phyloP scores from a whole-genome alignment of 1,139 yeast species.

The Barnettozyma hawaiiensis region DNA sequence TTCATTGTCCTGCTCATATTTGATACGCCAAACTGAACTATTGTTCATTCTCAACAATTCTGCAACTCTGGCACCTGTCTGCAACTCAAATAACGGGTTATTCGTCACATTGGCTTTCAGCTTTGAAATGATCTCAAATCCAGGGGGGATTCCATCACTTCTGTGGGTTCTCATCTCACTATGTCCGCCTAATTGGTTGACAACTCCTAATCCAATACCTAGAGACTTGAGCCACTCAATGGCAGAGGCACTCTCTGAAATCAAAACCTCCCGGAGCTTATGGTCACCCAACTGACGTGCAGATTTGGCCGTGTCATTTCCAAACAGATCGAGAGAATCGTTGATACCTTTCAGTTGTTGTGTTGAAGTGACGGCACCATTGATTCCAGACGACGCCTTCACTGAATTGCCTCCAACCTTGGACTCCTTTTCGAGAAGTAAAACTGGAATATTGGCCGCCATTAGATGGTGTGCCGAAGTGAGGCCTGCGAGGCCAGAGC shows the following conservation, averaged over 20 bases:
- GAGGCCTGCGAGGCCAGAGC: conserved; percentile 78
- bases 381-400: conserved; percentile 79
- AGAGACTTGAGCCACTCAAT: conserved; percentile 70
- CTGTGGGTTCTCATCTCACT: conserved; percentile 71
- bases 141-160: conserved; percentile 57
- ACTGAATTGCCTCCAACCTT: conserved; percentile 74
- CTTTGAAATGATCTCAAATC: conserved; percentile 68
- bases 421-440: conserved; percentile 57
- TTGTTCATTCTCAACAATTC: conserved; percentile 41
- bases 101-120: conserved; percentile 53
- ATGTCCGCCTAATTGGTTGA: conserved; percentile 71
- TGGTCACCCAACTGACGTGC: conserved; percentile 60
- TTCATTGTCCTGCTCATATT: conserved; percentile 36
- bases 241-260: conserved; percentile 48
- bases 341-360: conserved; percentile 45
- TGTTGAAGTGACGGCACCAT: conserved; percentile 64
- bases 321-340: conserved; percentile 57
- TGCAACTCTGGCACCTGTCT: conserved; percentile 51
- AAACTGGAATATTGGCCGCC: conserved; percentile 47
- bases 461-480: conserved; percentile 69
- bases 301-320: conserved; percentile 59
- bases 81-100: conserved; percentile 43
- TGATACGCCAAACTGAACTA: conserved; percentile 41
- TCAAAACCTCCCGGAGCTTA: conserved; percentile 37
- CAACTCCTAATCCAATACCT: conserved; percentile 54